These are phyloP conservation scores for Euphorbia corollata DNA, from an alignment of 441 rosid genomes.

Conservation along the genomic window DNA sequence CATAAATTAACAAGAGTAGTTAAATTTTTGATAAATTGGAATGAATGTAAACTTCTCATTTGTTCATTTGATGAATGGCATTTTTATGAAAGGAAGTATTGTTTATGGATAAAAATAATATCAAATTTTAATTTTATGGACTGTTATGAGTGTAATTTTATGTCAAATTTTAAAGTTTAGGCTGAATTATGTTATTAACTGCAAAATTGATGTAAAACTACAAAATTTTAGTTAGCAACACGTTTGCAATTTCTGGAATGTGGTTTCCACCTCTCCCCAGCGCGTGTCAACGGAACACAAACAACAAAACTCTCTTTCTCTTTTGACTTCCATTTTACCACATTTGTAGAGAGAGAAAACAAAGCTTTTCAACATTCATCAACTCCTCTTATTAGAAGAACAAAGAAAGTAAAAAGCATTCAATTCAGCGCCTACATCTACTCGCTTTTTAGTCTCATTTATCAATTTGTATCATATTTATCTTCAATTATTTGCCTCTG, in stretches of 20 bases:
- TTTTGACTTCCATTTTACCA: conserved; percentile 20
- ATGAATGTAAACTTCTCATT: too few relatives aligned
- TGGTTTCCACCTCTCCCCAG: conserved; percentile 1
- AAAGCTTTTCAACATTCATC: conserved; percentile 4
- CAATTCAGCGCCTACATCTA: not conserved
- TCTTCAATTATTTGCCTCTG: not conserved
- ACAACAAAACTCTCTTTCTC: conserved; percentile 8
- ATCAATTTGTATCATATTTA: not conserved
- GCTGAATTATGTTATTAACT: too few relatives aligned
- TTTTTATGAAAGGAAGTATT: too few relatives aligned
- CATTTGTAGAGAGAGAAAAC: not conserved
- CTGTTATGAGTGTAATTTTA: too few relatives aligned
- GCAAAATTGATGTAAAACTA: too few relatives aligned
- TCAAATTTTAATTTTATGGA: too few relatives aligned
- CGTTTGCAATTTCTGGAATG: not conserved
- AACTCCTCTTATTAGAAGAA: not conserved
- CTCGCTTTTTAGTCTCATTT: not conserved
- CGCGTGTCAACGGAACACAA: conserved; percentile 16
- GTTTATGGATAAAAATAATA: too few relatives aligned
- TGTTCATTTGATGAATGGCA: too few relatives aligned
- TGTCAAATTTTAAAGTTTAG: too few relatives aligned
- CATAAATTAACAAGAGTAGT: too few relatives aligned
- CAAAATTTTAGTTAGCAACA: too few relatives aligned
- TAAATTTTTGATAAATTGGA: too few relatives aligned
- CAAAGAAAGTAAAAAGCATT: not conserved